phyloP scores from a whole-genome alignment of 345 rosid species.

The Diplotaxis tenuifolia region DNA sequence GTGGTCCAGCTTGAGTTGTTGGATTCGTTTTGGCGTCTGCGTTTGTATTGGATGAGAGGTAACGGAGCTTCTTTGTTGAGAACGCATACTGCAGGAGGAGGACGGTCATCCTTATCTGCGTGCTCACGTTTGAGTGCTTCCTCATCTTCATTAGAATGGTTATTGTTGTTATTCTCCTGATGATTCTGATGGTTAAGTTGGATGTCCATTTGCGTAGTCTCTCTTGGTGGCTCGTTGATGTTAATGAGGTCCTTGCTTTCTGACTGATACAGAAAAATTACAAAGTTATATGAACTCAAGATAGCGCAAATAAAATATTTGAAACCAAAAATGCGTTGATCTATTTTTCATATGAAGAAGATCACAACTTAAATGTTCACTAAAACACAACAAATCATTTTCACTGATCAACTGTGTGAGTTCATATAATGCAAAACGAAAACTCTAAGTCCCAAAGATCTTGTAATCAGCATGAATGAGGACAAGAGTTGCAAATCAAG shows the following conservation, averaged over 20 bases:
- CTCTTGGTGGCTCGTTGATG: slow-evolving; percentile 39
- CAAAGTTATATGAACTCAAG: slow-evolving; percentile 10
- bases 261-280: slow-evolving; percentile 33
- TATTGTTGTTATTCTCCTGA: slow-evolving; percentile 14
- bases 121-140: slow-evolving; percentile 28
- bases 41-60: slow-evolving; percentile 68
- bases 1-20: slow-evolving; percentile 56
- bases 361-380: too few relatives aligned
- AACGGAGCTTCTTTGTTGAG: slow-evolving; percentile 61
- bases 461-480: too few relatives aligned
- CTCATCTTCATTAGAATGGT: slow-evolving; percentile 15
- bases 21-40: slow-evolving; percentile 63
- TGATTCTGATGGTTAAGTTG: slow-evolving; percentile 25
- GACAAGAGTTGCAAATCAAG: too few relatives aligned
- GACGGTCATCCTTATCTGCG: slow-evolving; percentile 40
- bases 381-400: too few relatives aligned
- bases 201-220: slow-evolving; percentile 22
- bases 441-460: too few relatives aligned
- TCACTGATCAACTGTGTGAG: too few relatives aligned
- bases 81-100: slow-evolving; percentile 46
- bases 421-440: too few relatives aligned
- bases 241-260: slow-evolving; percentile 31
- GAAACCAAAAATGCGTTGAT: too few relatives aligned
- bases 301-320: too few relatives aligned
- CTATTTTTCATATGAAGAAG: too few relatives aligned